Percentiles rank a stretch among this genome's conserved stretches.
Evolutionary conservation across 192 early-diverging fungal genomes (phyloP).

Genomic region (Haplosporangium gracile): DNA sequence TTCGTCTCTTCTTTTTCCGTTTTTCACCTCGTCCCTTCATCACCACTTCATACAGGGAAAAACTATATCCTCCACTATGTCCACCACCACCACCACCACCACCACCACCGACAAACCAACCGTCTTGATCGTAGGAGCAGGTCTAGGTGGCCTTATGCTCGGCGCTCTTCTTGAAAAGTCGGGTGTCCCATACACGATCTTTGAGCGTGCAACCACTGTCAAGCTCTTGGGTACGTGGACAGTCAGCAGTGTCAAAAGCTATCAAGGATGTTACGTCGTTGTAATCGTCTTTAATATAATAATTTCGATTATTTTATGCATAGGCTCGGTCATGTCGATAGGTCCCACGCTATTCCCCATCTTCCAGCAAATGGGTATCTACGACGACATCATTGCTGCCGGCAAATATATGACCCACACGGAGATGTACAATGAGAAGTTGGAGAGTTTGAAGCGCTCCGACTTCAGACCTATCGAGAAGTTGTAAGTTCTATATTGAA

Average conservation of each 20-base stretch:
- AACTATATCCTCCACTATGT: neutral
- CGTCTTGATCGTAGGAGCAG: slow-evolving; percentile 35
- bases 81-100: neutral
- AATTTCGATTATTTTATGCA: too few relatives aligned
- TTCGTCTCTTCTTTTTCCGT: too few relatives aligned
- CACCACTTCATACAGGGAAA: neutral
- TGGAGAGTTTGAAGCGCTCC: too few relatives aligned
- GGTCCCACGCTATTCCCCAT: neutral
- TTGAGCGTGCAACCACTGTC: slow-evolving; percentile 13
- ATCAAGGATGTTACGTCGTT: neutral
- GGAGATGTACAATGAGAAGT: neutral
- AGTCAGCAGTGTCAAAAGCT: neutral
- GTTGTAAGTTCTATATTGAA: neutral
- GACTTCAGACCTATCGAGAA: neutral
- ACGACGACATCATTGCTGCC: neutral
- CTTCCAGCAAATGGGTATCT: slow-evolving; percentile 21
- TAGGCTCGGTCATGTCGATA: neutral
- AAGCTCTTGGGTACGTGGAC: slow-evolving; percentile 25
- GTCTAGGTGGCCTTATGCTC: slow-evolving; percentile 24
- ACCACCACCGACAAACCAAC: neutral
- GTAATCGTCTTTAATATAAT: too few relatives aligned
- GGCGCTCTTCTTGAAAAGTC: slow-evolving; percentile 16
- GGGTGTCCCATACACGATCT: slow-evolving; percentile 16
- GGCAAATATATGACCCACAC: neutral
- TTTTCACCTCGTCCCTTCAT: neutral